These are phyloP conservation scores for Neurospora sp. DNA, from an alignment of 495 filamentous ascomycete genomes.

Conservation along the genomic window DNA sequence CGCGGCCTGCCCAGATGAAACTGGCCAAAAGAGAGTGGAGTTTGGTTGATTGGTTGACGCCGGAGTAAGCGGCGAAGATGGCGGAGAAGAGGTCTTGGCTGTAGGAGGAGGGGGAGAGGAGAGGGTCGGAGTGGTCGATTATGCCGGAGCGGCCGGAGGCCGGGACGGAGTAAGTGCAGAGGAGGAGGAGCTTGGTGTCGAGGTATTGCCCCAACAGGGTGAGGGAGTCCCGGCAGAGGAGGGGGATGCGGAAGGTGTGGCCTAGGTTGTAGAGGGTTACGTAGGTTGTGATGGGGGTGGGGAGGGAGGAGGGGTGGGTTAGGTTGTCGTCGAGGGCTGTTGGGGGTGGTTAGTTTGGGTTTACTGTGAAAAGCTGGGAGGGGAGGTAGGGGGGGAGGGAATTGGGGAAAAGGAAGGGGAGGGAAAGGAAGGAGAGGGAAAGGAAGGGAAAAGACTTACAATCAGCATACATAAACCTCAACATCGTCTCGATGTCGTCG, in stretches of 20 bases:
- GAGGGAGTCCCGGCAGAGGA: conserved; percentile 6
- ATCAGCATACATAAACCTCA: conserved; percentile 9
- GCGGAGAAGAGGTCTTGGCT: conserved; percentile 5
- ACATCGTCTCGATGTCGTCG: background rate
- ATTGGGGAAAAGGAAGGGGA: too few relatives aligned
- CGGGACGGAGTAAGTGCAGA: conserved; percentile 5
- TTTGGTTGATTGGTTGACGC: background rate
- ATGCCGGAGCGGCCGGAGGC: conserved; percentile 4
- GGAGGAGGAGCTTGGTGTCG: conserved; percentile 6
- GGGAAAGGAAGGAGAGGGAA: too few relatives aligned
- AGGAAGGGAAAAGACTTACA: background rate
- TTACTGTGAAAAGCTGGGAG: too few relatives aligned
- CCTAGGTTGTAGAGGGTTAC: conserved; percentile 10
- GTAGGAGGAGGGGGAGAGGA: background rate
- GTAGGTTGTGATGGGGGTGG: conserved; percentile 1
- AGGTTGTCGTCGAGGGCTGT: conserved; percentile 5
- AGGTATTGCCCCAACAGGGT: conserved; percentile 5
- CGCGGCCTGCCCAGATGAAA: conserved; percentile 13
- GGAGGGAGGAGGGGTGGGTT: background rate
- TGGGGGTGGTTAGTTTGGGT: background rate
- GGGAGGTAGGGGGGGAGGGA: too few relatives aligned
- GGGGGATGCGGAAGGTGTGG: background rate
- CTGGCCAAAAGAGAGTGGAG: conserved; percentile 4
- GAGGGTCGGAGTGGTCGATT: background rate
- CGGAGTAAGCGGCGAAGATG: background rate